These are phyloP conservation scores for Psilocybe cyanescens DNA, from an alignment of 768 basidiomycete genomes.

Conservation along the genomic window DNA sequence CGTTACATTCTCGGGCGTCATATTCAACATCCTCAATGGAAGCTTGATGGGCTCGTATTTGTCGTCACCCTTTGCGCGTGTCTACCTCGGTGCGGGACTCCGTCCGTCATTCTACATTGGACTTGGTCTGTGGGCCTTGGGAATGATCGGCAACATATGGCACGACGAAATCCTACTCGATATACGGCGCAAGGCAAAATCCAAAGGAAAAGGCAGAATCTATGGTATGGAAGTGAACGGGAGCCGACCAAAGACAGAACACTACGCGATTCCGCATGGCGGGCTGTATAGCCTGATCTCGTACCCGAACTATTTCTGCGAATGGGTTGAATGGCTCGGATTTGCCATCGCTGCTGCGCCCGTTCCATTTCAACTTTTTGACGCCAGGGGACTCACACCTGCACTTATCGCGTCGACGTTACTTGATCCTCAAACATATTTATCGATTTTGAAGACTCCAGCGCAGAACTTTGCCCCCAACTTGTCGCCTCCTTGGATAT, in stretches of 20 bases:
- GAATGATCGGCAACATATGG: conserved; percentile 78
- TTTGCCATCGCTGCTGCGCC: conserved; percentile 80
- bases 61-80: conserved; percentile 54
- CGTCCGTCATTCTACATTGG: conserved; percentile 64
- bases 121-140: conserved; percentile 66
- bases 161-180: conserved; percentile 92
- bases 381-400: conserved; percentile 21
- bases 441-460: conserved; percentile 25
- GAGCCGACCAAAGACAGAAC: conserved; percentile 32
- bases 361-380: conserved; percentile 32
- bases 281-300: conserved; percentile 78
- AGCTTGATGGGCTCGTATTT: conserved; percentile 72
- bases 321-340: conserved; percentile 94
- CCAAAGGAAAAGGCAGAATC: conserved; percentile 34
- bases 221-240: not conserved
- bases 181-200: conserved; percentile 69
- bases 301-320: conserved; percentile 93
- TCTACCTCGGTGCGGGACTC: conserved; percentile 40
- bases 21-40: conserved; percentile 79
- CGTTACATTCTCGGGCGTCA: conserved; percentile 56
- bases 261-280: conserved; percentile 84
- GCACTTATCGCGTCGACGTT: conserved; percentile 17
- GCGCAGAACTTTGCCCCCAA: conserved; percentile 40
- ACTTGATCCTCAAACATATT: conserved; percentile 25
- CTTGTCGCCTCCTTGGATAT: conserved; percentile 78